These are phyloP conservation scores for Yarrowia sp. DNA, from an alignment of 805 yeast genomes.

Conservation along the genomic window DNA sequence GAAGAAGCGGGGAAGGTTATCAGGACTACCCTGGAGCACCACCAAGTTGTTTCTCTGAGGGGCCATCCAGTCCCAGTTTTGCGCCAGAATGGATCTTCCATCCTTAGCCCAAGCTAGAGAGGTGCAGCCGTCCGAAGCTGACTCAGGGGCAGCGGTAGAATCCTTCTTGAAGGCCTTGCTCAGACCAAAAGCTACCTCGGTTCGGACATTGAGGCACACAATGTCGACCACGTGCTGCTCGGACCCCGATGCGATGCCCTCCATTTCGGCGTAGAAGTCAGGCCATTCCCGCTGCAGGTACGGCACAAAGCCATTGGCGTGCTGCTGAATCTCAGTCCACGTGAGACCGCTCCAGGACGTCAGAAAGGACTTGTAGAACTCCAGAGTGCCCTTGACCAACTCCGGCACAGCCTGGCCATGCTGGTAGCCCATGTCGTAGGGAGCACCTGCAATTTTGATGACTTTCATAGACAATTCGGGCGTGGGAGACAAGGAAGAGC, in stretches of 20 bases:
- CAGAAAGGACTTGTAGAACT: constrained; percentile 36
- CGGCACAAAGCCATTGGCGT: constrained; percentile 36
- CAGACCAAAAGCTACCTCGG: constrained; percentile 40
- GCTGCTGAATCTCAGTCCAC: constrained; percentile 38
- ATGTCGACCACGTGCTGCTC: constrained; percentile 38
- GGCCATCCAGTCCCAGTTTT: constrained; percentile 46
- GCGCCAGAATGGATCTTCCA: constrained; percentile 36
- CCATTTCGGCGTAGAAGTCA: constrained; percentile 39
- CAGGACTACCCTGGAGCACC: constrained; percentile 34
- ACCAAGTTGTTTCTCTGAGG: constrained; percentile 35
- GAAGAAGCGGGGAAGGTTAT: constrained; percentile 34
- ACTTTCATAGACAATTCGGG: constrained; percentile 24
- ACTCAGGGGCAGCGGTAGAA: background rate
- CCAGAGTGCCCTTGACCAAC: constrained; percentile 36
- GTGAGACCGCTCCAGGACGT: constrained; percentile 30
- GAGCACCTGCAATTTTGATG: constrained; percentile 26
- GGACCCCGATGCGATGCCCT: constrained; percentile 43
- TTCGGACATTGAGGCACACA: constrained; percentile 41
- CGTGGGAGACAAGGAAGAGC: background rate
- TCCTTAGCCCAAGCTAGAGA: constrained; percentile 35
- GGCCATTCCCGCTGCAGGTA: constrained; percentile 34
- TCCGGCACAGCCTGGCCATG: constrained; percentile 40
- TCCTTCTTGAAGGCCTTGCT: constrained; percentile 16
- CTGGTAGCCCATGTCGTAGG: constrained; percentile 36
- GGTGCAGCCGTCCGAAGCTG: constrained; percentile 42